Conservation (phyloP, 1,284 basidiomycete species). For the Amylostereum chailletii region DNA sequence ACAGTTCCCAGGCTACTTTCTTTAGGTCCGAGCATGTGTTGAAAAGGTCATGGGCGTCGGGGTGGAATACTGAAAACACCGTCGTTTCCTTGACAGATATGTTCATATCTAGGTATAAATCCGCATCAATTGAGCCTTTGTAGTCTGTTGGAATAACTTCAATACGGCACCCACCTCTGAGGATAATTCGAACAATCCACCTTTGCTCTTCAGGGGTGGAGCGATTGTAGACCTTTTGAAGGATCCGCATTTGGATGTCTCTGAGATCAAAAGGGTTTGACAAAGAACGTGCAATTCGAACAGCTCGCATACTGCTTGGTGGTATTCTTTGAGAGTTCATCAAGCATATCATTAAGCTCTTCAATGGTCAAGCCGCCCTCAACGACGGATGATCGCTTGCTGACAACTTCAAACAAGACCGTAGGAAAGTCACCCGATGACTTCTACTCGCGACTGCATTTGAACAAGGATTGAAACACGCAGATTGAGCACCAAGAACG, state of each 20-base stretch:
- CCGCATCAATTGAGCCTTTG: neutral
- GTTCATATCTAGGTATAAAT: constrained; percentile 47
- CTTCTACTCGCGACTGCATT: constrained; percentile 29
- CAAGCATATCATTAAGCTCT: constrained; percentile 72
- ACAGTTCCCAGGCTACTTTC: constrained; percentile 79
- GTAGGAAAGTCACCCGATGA: constrained; percentile 79
- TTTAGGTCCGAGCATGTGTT: constrained; percentile 94
- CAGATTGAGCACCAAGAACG: constrained; percentile 15
- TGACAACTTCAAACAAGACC: constrained; percentile 79
- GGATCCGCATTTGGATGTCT: constrained; percentile 62
- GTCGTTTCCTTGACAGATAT: constrained; percentile 84
- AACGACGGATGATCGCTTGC: constrained; percentile 76
- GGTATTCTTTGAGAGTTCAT: constrained; percentile 61
- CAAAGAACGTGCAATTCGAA: neutral
- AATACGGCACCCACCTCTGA: constrained; percentile 59
- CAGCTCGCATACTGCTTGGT: constrained; percentile 50
- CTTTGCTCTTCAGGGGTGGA: constrained; percentile 78
- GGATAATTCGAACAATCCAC: constrained; percentile 89
- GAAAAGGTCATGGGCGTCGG: constrained; percentile 84
- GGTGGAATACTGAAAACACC: constrained; percentile 82
- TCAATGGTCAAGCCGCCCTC: constrained; percentile 71
- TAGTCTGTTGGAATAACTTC: neutral
- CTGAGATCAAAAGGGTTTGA: constrained; percentile 30
- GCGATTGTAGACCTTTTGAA: constrained; percentile 71
- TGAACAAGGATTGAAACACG: neutral